Conservation (phyloP, 2,329 filamentous ascomycete genomes). For the Reticulascus tulasneorum region DNA sequence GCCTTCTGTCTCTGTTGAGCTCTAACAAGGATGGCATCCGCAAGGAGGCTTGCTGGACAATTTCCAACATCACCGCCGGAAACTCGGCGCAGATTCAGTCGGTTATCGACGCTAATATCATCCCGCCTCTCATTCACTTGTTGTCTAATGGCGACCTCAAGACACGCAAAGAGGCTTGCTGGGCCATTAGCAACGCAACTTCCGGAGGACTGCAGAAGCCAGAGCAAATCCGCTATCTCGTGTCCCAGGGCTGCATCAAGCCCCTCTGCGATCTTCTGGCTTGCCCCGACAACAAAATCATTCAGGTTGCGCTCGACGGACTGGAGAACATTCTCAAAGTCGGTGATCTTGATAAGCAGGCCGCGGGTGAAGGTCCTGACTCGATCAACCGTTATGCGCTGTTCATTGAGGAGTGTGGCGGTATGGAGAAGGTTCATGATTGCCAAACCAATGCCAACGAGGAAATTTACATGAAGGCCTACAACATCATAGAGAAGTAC, state of each 20-base stretch:
- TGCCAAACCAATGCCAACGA: constrained; percentile 99
- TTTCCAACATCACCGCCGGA: constrained; percentile 96
- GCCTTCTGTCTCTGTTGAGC: constrained; percentile 87
- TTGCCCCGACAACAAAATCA: constrained; percentile 99
- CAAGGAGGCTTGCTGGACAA: constrained; percentile 99
- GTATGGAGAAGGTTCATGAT: constrained; percentile 99
- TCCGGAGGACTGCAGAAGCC: constrained; percentile 97
- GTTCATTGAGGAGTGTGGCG: constrained; percentile 97
- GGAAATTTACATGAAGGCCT: constrained; percentile 99
- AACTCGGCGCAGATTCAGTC: constrained; percentile 97
- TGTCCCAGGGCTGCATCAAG: constrained; percentile 92
- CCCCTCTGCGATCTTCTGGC: constrained; percentile 90
- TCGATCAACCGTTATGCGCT: constrained; percentile 94
- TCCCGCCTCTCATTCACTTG: constrained; percentile 92
- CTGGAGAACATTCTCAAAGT: constrained; percentile 99
- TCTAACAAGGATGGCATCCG: constrained; percentile 98
- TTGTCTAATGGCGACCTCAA: constrained; percentile 97
- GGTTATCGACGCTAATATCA: constrained; percentile 94
- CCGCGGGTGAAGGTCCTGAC: constrained; percentile 68
- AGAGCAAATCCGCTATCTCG: constrained; percentile 95
- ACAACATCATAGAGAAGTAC: constrained; percentile 99
- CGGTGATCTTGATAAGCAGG: constrained; percentile 96
- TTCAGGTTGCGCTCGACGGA: constrained; percentile 95
- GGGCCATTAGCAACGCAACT: constrained; percentile 98
- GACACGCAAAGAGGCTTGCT: constrained; percentile 98